Evolutionary conservation across 1,284 basidiomycete species (phyloP).

Genomic region (Tilletia caries): DNA sequence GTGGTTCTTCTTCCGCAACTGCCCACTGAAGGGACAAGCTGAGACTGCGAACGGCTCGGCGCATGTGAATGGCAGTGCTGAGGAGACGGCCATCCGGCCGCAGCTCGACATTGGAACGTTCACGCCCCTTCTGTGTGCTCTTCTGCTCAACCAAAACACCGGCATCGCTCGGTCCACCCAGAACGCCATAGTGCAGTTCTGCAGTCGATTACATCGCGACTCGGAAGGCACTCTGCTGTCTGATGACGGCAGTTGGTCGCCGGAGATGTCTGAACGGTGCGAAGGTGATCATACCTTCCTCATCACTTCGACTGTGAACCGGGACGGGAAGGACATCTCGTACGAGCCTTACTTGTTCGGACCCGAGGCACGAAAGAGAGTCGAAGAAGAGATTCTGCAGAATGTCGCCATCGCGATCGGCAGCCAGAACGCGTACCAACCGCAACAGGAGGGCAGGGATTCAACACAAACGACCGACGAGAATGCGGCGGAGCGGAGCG

Average conservation of each 20-base stretch:
- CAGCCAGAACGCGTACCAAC: slow-evolving; percentile 15
- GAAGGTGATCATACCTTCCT: slow-evolving; percentile 10
- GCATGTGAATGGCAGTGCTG: neutral
- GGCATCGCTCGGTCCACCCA: slow-evolving; percentile 72
- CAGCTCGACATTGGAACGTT: slow-evolving; percentile 76
- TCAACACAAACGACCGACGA: neutral
- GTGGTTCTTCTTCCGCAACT: slow-evolving; percentile 88
- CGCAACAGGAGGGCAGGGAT: neutral
- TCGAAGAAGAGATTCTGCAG: slow-evolving; percentile 46
- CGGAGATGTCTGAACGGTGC: neutral
- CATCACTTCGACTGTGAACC: slow-evolving; percentile 20
- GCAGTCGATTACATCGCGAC: slow-evolving; percentile 59
- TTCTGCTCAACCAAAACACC: slow-evolving; percentile 76
- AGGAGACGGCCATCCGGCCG: slow-evolving; percentile 53
- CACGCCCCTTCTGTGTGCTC: slow-evolving; percentile 82
- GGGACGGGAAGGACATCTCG: slow-evolving; percentile 45
- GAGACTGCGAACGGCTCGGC: slow-evolving; percentile 22
- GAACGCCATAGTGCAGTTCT: slow-evolving; percentile 72
- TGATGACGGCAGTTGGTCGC: neutral
- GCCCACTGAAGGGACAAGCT: slow-evolving; percentile 38
- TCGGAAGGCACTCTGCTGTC: neutral
- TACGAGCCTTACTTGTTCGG: slow-evolving; percentile 46
- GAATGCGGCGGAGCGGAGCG: neutral
- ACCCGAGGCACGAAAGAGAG: slow-evolving; percentile 26
- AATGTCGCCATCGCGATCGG: slow-evolving; percentile 48